These are phyloP conservation scores for Lipomyces sp. DNA, from an alignment of 805 yeast species.

Conservation along the genomic window DNA sequence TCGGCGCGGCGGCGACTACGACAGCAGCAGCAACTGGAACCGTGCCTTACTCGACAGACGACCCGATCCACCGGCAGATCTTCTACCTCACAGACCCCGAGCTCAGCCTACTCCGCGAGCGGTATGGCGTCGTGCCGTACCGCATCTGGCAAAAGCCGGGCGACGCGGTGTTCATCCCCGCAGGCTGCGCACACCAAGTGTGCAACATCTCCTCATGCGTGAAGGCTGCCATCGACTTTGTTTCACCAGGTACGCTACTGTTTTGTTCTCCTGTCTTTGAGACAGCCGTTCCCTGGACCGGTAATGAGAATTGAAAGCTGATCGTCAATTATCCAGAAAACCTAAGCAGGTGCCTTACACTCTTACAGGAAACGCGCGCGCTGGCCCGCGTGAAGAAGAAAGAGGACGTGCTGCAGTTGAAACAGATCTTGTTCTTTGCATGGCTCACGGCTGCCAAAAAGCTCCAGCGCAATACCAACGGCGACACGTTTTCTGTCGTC, in stretches of 20 bases:
- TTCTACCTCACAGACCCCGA: constrained; percentile 24
- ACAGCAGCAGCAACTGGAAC: neutral
- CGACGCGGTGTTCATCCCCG: constrained; percentile 29
- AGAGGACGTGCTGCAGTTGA: constrained; percentile 24
- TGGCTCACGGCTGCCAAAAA: constrained; percentile 12
- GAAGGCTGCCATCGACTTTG: constrained; percentile 24
- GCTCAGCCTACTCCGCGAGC: constrained; percentile 13
- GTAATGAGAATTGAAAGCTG: too few species aligned
- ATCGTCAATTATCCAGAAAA: constrained; percentile 21
- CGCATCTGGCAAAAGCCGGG: constrained; percentile 26
- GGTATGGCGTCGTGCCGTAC: constrained; percentile 17
- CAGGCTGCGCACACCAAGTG: constrained; percentile 29
- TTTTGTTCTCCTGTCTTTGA: neutral
- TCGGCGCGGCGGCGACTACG: too few species aligned
- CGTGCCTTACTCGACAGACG: constrained; percentile 11
- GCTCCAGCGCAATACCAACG: neutral
- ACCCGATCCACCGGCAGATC: constrained; percentile 25
- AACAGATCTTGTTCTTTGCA: constrained; percentile 18
- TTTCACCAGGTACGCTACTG: constrained; percentile 20
- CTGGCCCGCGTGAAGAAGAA: constrained; percentile 19
- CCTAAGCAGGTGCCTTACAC: constrained; percentile 10
- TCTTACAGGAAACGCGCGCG: constrained; percentile 16
- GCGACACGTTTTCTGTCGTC: neutral
- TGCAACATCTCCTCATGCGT: constrained; percentile 26
- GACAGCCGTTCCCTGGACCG: too few species aligned